phyloP scores from a whole-genome alignment of 352 stramenopile species.

The Pseudoperonospora humuli region DNA sequence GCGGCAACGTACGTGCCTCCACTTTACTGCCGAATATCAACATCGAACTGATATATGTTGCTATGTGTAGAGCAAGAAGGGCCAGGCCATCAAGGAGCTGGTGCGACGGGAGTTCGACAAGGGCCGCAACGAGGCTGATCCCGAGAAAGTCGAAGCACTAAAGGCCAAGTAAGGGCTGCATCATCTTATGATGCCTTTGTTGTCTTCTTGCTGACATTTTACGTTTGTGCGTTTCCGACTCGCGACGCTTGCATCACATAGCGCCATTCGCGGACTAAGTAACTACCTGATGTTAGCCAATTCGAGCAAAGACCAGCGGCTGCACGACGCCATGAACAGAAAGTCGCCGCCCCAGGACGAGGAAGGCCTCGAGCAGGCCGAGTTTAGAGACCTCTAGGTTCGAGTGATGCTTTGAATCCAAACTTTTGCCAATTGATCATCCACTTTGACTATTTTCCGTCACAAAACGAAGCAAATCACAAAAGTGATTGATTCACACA shows the following conservation, averaged over 20 bases:
- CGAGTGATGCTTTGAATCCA: not conserved
- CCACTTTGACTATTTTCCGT: not conserved
- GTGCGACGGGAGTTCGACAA: conserved; percentile 80
- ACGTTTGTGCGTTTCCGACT: no score
- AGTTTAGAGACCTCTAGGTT: conserved; percentile 71
- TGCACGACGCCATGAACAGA: conserved; percentile 73
- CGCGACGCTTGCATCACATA: conserved; percentile 10
- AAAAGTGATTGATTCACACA: no score
- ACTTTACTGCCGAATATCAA: not conserved
- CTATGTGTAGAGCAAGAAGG: conserved; percentile 69
- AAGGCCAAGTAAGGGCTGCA: conserved; percentile 72
- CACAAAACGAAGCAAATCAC: not conserved
- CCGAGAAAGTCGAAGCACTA: conserved; percentile 72
- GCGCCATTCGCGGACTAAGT: conserved; percentile 71
- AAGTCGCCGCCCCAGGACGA: conserved; percentile 29
- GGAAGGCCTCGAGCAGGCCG: conserved; percentile 48
- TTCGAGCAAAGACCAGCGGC: conserved; percentile 83
- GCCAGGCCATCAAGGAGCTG: conserved; percentile 57
- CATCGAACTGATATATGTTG: conserved; percentile 3
- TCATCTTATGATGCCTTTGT: not conserved
- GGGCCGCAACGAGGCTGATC: conserved; percentile 61
- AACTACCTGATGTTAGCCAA: conserved; percentile 87
- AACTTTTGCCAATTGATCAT: not conserved
- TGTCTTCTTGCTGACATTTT: no score
- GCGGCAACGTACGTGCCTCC: conserved; percentile 47